These are phyloP conservation scores for Debaryomyces sp. DNA, from an alignment of 1,139 yeast genomes.

Conservation along the genomic window DNA sequence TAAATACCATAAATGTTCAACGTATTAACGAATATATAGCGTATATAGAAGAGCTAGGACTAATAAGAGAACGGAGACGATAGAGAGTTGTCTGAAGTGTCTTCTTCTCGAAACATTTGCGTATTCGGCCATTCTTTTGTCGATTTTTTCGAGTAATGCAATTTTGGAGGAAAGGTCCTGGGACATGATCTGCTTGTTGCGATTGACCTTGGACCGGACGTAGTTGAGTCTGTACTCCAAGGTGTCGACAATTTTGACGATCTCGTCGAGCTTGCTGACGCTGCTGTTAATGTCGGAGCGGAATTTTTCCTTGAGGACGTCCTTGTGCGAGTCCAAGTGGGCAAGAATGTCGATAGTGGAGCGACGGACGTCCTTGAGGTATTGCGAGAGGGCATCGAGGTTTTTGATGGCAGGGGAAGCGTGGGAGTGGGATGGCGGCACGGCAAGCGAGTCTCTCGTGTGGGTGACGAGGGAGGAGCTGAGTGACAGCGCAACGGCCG, in stretches of 20 bases:
- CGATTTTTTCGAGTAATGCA: slow-evolving; percentile 36
- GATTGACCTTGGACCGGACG: slow-evolving; percentile 27
- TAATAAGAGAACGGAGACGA: slow-evolving; percentile 23
- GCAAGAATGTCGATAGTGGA: slow-evolving; percentile 16
- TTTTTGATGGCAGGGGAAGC: background rate
- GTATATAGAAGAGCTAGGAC: slow-evolving; percentile 20
- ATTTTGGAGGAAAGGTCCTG: slow-evolving; percentile 33
- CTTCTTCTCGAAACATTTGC: slow-evolving; percentile 26
- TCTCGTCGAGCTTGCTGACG: slow-evolving; percentile 31
- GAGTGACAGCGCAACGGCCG: background rate
- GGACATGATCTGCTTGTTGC: slow-evolving; percentile 30
- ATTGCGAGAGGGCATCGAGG: slow-evolving; percentile 12
- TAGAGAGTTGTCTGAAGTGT: slow-evolving; percentile 32
- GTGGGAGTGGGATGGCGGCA: background rate
- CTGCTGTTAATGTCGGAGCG: slow-evolving; percentile 30
- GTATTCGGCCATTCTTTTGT: slow-evolving; percentile 29
- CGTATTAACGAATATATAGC: background rate
- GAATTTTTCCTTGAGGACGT: slow-evolving; percentile 23
- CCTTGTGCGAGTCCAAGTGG: slow-evolving; percentile 18
- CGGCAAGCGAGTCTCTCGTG: slow-evolving; percentile 16
- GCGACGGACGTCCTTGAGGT: slow-evolving; percentile 12
- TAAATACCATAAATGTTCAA: background rate
- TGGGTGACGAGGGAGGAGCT: background rate
- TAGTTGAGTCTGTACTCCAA: slow-evolving; percentile 32
- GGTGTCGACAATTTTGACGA: slow-evolving; percentile 27